A percentile compares a stretch with the other conserved stretches of the same genome.
phyloP scores from a whole-genome alignment of 192 early-diverging fungal species.

The Backusella liffmaniae region DNA sequence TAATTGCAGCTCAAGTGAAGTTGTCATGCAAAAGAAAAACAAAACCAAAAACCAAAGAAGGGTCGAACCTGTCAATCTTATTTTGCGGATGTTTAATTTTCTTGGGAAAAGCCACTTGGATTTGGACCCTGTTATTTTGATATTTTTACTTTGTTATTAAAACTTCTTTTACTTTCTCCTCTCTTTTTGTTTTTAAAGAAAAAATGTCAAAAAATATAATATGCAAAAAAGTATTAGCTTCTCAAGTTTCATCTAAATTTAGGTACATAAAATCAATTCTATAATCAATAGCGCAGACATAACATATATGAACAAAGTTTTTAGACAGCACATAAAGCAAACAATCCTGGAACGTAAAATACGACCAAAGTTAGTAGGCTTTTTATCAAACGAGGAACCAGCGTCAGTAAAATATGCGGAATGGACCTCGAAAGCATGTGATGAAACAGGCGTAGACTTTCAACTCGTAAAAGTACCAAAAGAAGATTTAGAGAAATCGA shows the following conservation, averaged over 20 bases:
- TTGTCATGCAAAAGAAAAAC: neutral
- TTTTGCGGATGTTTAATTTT: neutral
- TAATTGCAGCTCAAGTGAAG: neutral
- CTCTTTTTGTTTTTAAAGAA: neutral
- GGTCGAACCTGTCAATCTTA: neutral
- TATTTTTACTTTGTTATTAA: neutral
- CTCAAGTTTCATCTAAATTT: constrained; percentile 61
- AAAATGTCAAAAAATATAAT: constrained; percentile 17
- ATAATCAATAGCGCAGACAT: neutral
- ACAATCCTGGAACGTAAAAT: constrained; percentile 60
- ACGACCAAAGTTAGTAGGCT: constrained; percentile 80
- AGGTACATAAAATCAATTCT: constrained; percentile 44
- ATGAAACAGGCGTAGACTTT: constrained; percentile 86
- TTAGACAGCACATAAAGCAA: constrained; percentile 56
- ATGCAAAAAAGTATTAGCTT: constrained; percentile 59
- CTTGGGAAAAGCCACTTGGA: neutral
- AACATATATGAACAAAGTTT: neutral
- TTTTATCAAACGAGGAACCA: constrained; percentile 94
- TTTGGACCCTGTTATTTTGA: neutral
- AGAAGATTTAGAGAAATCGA: constrained; percentile 78
- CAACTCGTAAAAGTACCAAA: constrained; percentile 81
- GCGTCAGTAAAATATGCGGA: constrained; percentile 91
- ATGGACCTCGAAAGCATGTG: constrained; percentile 91
- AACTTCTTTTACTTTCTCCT: neutral
- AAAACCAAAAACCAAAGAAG: neutral